Evolutionary conservation across 1,284 basidiomycete species (phyloP).

Genomic region (Irpex rosettiformis): DNA sequence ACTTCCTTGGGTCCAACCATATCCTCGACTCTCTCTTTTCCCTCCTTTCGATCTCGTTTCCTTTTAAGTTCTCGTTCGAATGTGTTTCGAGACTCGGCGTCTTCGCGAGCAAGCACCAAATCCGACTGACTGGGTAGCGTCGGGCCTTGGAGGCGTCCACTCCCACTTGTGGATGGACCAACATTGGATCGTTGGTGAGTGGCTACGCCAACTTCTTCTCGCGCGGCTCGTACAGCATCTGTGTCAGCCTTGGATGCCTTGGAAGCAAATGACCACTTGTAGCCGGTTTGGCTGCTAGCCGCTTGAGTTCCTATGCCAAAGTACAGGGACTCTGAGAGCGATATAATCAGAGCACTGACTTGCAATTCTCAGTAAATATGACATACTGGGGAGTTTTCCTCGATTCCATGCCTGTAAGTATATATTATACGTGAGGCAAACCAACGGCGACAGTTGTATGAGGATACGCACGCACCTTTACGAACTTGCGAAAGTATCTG

Average conservation of each 20-base stretch:
- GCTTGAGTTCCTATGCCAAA: conserved; percentile 49
- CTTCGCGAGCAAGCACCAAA: conserved; percentile 60
- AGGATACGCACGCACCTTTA: conserved; percentile 48
- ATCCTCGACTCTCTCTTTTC: conserved; percentile 68
- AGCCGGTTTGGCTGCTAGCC: conserved; percentile 57
- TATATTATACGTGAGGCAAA: neutral
- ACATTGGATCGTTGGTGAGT: conserved; percentile 39
- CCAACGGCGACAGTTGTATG: too few relatives aligned
- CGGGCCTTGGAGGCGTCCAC: conserved; percentile 55
- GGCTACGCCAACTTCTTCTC: conserved; percentile 56
- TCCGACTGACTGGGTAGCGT: conserved; percentile 65
- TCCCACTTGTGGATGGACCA: conserved; percentile 24
- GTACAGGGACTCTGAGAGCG: conserved; percentile 52
- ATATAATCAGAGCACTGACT: neutral
- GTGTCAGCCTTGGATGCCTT: conserved; percentile 46
- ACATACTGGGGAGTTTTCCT: conserved; percentile 61
- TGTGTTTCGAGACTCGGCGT: conserved; percentile 42
- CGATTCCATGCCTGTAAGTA: conserved; percentile 69
- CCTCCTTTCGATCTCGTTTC: conserved; percentile 62
- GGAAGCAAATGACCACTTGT: conserved; percentile 54
- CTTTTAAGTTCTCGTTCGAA: conserved; percentile 54
- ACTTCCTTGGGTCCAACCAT: conserved; percentile 69
- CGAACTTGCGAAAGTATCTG: conserved; percentile 82
- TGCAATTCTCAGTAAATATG: neutral
- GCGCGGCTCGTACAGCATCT: conserved; percentile 52